Conservation (phyloP, 495 filamentous ascomycete species). For the Evansstolkia leycettana region DNA sequence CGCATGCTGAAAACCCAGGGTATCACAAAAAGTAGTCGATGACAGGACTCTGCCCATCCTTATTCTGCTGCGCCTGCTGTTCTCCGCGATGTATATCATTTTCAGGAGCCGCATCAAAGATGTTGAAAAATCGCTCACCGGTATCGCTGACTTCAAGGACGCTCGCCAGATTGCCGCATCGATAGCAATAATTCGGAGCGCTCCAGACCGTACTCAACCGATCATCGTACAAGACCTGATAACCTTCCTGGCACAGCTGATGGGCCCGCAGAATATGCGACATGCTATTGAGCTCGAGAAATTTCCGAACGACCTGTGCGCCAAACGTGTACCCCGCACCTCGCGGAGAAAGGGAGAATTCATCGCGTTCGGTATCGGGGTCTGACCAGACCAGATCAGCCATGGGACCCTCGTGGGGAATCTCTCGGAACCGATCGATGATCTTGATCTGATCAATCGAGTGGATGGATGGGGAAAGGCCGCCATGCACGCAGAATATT, state of each 20-base stretch:
- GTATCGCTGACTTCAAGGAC: conserved; percentile 89
- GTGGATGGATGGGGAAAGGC: conserved; percentile 89
- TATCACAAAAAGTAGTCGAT: conserved; percentile 67
- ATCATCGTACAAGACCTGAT: conserved; percentile 91
- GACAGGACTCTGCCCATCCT: conserved; percentile 47
- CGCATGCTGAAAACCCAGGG: conserved; percentile 22
- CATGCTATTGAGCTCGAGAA: conserved; percentile 93
- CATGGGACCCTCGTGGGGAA: conserved; percentile 97
- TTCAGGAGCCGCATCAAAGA: conserved; percentile 92
- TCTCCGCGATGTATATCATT: conserved; percentile 80
- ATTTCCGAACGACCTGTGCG: conserved; percentile 93
- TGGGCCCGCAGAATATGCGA: conserved; percentile 92
- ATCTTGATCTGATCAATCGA: conserved; percentile 99
- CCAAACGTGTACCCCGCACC: conserved; percentile 97
- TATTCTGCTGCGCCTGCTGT: conserved; percentile 44
- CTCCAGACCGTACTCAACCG: conserved; percentile 93
- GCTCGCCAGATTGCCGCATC: conserved; percentile 94
- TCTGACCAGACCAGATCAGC: conserved; percentile 98
- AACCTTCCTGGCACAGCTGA: conserved; percentile 95
- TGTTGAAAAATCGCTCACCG: conserved; percentile 88
- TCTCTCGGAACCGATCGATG: conserved; percentile 96
- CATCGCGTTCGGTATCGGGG: conserved; percentile 87
- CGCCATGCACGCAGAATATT: conserved; percentile 97
- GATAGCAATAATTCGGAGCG: conserved; percentile 92
- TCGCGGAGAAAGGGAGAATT: conserved; percentile 86